Percentiles rank a stretch among this genome's conserved stretches.
phyloP scores from a whole-genome alignment of 345 rosid genomes.

The Syzygium oleosum region DNA sequence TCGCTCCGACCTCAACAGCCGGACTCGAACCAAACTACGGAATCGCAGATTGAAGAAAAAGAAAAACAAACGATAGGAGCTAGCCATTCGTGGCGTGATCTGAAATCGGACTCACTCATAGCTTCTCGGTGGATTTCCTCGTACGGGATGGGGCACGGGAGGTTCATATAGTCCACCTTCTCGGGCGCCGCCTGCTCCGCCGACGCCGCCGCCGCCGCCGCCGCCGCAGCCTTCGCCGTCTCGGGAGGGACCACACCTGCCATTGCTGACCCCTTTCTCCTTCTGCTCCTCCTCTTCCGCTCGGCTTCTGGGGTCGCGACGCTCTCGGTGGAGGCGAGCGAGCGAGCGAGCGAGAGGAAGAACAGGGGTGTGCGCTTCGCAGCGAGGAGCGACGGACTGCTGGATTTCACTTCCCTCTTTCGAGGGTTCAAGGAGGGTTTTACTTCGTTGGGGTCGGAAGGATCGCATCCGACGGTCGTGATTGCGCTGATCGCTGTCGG shows the following conservation, averaged over 20 bases:
- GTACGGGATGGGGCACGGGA: slow-evolving; percentile 86
- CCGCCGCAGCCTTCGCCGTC: not conserved
- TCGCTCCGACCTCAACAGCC: not conserved
- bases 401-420: not conserved
- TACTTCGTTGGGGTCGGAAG: not conserved
- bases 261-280: not conserved
- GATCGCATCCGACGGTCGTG: not conserved
- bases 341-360: not conserved
- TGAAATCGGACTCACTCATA: slow-evolving; percentile 41
- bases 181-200: slow-evolving; percentile 11
- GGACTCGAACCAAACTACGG: not conserved
- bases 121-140: slow-evolving; percentile 96
- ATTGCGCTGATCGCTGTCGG: not conserved
- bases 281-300: not conserved
- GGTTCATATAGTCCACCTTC: slow-evolving; percentile 62
- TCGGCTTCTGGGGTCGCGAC: not conserved
- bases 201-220: not conserved
- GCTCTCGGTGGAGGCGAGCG: not conserved
- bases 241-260: not conserved
- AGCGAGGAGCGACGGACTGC: not conserved
- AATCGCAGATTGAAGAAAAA: not conserved
- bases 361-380: not conserved
- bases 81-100: not conserved
- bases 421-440: slow-evolving; percentile 15
- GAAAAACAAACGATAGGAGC: not conserved